Percentiles rank a stretch among this genome's conserved stretches.
phyloP scores from a whole-genome alignment of 495 filamentous ascomycete species.

The Penicillium verhagenii region DNA sequence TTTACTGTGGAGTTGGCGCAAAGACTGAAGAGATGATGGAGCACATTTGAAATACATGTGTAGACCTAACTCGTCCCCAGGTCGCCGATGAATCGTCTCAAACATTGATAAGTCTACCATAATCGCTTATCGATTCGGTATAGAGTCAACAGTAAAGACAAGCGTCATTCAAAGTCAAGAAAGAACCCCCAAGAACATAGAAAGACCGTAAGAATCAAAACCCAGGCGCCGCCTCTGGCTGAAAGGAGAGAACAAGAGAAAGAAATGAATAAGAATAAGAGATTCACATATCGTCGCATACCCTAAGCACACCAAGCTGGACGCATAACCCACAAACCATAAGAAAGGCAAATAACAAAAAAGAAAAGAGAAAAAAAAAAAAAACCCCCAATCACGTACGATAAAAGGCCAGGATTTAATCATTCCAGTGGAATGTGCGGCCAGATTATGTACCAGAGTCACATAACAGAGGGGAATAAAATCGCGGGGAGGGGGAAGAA shows the following conservation, averaged over 20 bases:
- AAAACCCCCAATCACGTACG: conserved; percentile 17
- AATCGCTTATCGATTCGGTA: conserved; percentile 7
- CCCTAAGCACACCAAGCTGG: conserved; percentile 15
- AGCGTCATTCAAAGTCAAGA: conserved; percentile 14
- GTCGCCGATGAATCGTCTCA: no score
- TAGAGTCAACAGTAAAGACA: conserved; percentile 11
- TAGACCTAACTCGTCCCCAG: no score
- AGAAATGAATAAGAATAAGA: conserved; percentile 9
- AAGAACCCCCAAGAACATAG: conserved; percentile 3
- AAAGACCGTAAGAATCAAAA: conserved; percentile 14
- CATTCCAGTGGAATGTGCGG: conserved; percentile 12
- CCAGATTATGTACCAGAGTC: conserved; percentile 1
- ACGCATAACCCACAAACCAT: conserved; percentile 7
- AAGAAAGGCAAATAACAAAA: conserved; percentile 2
- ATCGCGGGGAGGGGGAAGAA: background rate
- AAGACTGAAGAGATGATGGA: conserved; percentile 36
- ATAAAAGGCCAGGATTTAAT: no score
- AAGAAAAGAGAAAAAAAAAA: conserved; percentile 6
- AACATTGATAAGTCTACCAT: conserved; percentile 14
- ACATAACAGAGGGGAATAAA: background rate
- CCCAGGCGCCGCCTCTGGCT: conserved; percentile 28
- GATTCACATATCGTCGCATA: conserved; percentile 26
- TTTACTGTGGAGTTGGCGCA: conserved; percentile 77
- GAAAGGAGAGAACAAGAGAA: conserved; percentile 27
- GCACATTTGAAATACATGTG: no score